Percentiles rank a stretch among this genome's conserved stretches.
phyloP scores from a whole-genome alignment of 2,329 filamentous ascomycete genomes.

The Chlorencoelia australis region DNA sequence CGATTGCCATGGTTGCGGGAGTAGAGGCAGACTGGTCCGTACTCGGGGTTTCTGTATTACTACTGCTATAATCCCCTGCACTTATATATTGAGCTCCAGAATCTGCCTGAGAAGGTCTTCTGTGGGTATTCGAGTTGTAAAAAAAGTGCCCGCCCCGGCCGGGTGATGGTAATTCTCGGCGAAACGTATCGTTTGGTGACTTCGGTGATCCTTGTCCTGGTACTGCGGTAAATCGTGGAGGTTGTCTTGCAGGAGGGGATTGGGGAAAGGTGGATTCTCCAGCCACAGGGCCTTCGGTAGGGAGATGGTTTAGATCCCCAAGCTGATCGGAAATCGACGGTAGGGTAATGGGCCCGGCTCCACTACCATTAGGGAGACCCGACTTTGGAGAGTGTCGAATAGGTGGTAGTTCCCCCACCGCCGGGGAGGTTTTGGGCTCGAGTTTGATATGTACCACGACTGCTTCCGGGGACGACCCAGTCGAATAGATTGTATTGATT shows the following conservation, averaged over 20 bases:
- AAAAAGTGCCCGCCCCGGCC: conserved; percentile 11
- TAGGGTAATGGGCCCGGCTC: conserved; percentile 18
- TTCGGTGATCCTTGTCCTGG: conserved; percentile 23
- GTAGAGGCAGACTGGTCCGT: conserved; percentile 36
- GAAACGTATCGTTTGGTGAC: conserved; percentile 22
- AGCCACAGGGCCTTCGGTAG: conserved; percentile 12
- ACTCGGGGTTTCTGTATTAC: conserved; percentile 36
- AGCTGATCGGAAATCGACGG: conserved; percentile 24
- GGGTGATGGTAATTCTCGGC: conserved; percentile 36
- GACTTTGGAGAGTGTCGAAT: conserved; percentile 22
- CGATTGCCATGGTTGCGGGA: conserved; percentile 34
- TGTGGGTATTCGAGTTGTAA: conserved; percentile 12
- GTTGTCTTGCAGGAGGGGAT: conserved; percentile 21
- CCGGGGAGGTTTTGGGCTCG: conserved; percentile 8
- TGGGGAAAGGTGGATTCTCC: conserved; percentile 19
- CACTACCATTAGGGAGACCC: conserved; percentile 18
- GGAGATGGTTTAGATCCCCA: conserved; percentile 21
- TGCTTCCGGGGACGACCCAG: background rate
- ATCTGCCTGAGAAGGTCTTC: conserved; percentile 21
- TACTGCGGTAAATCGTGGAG: conserved; percentile 15
- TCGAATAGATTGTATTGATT: background rate
- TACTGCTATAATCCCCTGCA: conserved; percentile 21
- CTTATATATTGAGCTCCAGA: conserved; percentile 16
- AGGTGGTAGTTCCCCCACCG: conserved; percentile 21
- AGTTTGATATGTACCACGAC: background rate